Base-by-base conservation (phyloP, 2,329 filamentous ascomycete genomes). In the Dendrostoma leiphaemia region DNA sequence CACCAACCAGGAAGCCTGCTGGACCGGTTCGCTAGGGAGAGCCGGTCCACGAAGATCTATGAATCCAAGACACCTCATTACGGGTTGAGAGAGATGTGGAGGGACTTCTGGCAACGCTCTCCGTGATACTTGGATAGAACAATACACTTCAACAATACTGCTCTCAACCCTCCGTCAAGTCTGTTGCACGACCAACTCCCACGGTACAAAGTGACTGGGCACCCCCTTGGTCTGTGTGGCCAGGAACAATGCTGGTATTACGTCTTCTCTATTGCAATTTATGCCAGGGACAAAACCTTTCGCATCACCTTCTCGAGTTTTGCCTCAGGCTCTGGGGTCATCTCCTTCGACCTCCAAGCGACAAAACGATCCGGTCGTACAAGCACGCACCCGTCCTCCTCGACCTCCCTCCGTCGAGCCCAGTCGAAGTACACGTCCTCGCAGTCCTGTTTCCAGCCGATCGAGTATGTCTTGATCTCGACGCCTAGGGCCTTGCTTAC, bases 51-150 rank as follows among this genome's bases (percentile, higher is more conserved):
- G 10, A 80, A 78, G 48, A 81, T 96, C 7, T 82, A 90, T 63
- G 92, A 97, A 64, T 89, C 89, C 55, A 81, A 81, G 57, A 80
- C 81, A 53, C 84, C 86, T 51, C 83, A 88, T 52, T 97, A 97
- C 72, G 93, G 94, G 6, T 84, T 97, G 59, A 89, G 82, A 67
- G 85, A 97, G 69, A 89, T 96, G 73, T 97, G 91, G 91, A 83
- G 82, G 63, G 93, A 97, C 71, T 66, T 96, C 10, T 96, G 73
- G 73, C 67, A 65, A 23, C 29, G 54, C 24, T 53, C 45, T n/a
- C 37, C 37, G 10, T 43, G 26, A 49, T 26, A 21, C 2, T 4
- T 35, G 13, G 21, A 15, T 23, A 40, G 29, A 5, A 38, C 15
- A 19, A 52, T 10, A 31, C 19, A 48, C 17, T 3, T 4, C 13